phyloP scores from a whole-genome alignment of 1,139 yeast genomes.

The Candida pseudoviswanathii region DNA sequence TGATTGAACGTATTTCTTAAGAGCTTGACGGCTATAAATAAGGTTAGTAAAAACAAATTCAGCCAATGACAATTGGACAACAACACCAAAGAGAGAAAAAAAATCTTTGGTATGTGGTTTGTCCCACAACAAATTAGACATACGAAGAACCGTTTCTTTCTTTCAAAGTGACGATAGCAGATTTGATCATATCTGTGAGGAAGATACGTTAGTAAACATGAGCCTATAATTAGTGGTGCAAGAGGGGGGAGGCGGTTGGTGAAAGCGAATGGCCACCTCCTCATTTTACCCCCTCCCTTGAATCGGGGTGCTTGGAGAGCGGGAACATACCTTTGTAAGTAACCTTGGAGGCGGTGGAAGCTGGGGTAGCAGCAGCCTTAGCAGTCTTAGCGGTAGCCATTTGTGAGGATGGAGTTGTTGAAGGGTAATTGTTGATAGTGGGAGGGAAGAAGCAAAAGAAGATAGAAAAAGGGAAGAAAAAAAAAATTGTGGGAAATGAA shows the following conservation, averaged over 20 bases:
- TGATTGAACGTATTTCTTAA: conserved; percentile 70
- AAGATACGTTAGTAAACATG: conserved; percentile 18
- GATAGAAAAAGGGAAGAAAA: not conserved
- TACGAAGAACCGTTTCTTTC: conserved; percentile 84
- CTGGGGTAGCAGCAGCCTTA: conserved; percentile 24
- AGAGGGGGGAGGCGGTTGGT: too few relatives aligned
- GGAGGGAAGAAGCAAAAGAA: not conserved
- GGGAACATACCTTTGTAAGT: conserved; percentile 53
- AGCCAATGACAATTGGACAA: not conserved
- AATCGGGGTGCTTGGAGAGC: not conserved
- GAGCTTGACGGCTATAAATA: conserved; percentile 60
- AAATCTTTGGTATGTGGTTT: conserved; percentile 2
- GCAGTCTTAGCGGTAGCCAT: conserved; percentile 30
- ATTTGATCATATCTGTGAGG: conserved; percentile 66
- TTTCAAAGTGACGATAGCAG: conserved; percentile 70
- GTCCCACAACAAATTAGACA: conserved; percentile 19
- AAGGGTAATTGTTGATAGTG: not conserved
- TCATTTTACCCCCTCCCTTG: too few relatives aligned
- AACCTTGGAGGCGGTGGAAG: conserved; percentile 38
- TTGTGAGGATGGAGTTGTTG: conserved; percentile 6
- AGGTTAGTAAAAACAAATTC: conserved; percentile 4
- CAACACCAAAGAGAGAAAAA: not conserved
- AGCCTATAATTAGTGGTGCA: not conserved
- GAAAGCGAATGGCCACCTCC: too few relatives aligned
- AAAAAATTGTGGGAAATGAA: conserved; percentile 1